phyloP scores from a whole-genome alignment of 2,329 filamentous ascomycete species.

The Colletotrichum horii region DNA sequence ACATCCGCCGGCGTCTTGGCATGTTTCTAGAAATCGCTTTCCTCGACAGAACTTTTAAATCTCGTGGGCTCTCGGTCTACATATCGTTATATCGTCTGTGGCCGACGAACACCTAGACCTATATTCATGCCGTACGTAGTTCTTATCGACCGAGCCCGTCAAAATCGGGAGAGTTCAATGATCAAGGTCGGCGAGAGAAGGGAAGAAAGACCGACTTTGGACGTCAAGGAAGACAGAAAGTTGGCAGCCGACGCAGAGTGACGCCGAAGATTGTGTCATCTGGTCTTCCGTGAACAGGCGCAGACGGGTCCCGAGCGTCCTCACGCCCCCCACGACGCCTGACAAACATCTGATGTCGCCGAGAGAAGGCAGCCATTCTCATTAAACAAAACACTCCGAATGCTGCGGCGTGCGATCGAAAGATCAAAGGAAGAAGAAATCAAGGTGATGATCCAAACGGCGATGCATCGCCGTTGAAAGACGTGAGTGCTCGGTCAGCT shows the following conservation, averaged over 20 bases:
- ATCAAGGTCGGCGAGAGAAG: background rate
- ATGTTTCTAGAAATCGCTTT: background rate
- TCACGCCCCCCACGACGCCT: background rate
- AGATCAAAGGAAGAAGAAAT: background rate
- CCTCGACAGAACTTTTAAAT: background rate
- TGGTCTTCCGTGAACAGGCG: background rate
- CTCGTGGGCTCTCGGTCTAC: background rate
- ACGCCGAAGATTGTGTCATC: background rate
- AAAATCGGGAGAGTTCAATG: background rate
- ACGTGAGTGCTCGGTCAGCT: background rate
- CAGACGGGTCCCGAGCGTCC: background rate
- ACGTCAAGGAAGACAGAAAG: background rate
- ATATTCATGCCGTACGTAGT: background rate
- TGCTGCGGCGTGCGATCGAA: background rate
- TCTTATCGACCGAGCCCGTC: background rate
- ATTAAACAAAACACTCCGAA: background rate
- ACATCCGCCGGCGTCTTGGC: background rate
- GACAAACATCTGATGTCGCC: background rate
- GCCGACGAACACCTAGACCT: background rate
- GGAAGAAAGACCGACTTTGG: background rate
- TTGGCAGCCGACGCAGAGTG: background rate
- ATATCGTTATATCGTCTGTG: background rate
- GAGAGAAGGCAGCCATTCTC: background rate
- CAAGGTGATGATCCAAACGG: background rate
- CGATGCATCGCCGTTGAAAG: conserved; percentile 1